Evolutionary conservation across 257 asterid genomes (phyloP), one percentile per base, ranked within the genome.

Genomic region (Scutellaria baicalensis): DNA sequence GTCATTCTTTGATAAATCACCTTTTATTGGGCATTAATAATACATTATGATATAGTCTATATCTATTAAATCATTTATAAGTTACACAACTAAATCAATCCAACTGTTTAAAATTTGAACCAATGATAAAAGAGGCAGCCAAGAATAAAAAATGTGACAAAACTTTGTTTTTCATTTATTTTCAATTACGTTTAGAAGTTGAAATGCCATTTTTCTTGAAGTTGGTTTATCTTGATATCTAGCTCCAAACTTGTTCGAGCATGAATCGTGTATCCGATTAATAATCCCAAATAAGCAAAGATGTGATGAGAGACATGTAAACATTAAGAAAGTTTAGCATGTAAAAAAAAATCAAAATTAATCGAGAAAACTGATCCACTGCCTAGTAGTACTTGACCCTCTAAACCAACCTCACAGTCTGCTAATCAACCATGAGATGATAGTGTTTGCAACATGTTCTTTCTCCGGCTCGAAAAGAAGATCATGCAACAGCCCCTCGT

Each of bases 391-490:
- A n/a, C 73, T 3, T 27, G 4, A 27, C 4, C 3, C 33, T 27
- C 47, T 23, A 33, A 16, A 39, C 21, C 49, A 44, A 52, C 65
- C 58, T 82, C 81, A 80, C 44, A 72, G 35, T 75, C 96, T 89
- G 44, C 64, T 67, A 54, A 47, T 81, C 72, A 92, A 68, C 98
- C 98, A 92, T 31, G 80, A 9, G 49, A 89, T 64, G 39, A 92
- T 86, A 49, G 65, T 78, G 59, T 77, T 51, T 40, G 64, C 38
- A 16, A 92, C 67, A 57, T 86, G 85, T 78, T 88, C 91, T 76
- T 83, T 86, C 69, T 92, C 96, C 0, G 91, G 96, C 70, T 89
- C 96, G 5, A 89, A 92, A 3, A 92, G 92, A 8, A 92, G 87
- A 69, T 92, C 98, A 55, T 92, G 98, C 66, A 92, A 63, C 56